phyloP scores from a whole-genome alignment of 345 rosid genomes.

The Noccaea caerulescens region DNA sequence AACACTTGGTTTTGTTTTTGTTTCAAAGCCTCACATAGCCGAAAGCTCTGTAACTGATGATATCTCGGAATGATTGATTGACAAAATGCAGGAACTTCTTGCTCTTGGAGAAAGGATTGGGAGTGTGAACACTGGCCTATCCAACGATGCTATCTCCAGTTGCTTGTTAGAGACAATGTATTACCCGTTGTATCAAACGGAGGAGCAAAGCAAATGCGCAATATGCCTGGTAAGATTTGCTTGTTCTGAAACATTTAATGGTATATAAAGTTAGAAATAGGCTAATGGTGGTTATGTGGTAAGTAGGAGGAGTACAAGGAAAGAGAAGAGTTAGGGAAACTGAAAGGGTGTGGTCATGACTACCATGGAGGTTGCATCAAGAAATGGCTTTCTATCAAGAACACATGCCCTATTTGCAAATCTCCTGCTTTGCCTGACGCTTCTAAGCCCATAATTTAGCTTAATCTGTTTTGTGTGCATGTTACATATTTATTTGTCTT shows the following conservation, averaged over 20 bases:
- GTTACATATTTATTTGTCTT: constrained; percentile 6
- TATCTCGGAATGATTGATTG: constrained; percentile 22
- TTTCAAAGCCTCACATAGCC: not conserved
- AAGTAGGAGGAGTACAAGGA: constrained; percentile 76
- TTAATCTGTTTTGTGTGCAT: not conserved
- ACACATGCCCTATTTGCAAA: constrained; percentile 88
- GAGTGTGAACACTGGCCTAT: constrained; percentile 76
- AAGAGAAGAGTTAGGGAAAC: constrained; percentile 57
- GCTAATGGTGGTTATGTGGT: constrained; percentile 18
- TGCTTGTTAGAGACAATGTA: constrained; percentile 57
- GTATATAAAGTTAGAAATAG: not conserved
- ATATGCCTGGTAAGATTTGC: constrained; percentile 78
- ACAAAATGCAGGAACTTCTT: constrained; percentile 67
- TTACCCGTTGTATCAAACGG: constrained; percentile 47
- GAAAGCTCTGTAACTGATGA: constrained; percentile 17
- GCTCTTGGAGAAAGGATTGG: constrained; percentile 92
- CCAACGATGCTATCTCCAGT: constrained; percentile 58
- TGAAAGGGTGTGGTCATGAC: constrained; percentile 71
- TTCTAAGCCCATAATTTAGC: constrained; percentile 30
- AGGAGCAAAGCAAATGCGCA: constrained; percentile 63
- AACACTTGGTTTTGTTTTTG: not conserved
- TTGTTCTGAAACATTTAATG: not conserved
- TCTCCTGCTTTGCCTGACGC: constrained; percentile 55
- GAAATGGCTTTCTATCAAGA: constrained; percentile 90
- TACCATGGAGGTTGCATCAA: constrained; percentile 76